phyloP scores from a whole-genome alignment of 345 rosid species.

The Aquilaria sinensis region DNA sequence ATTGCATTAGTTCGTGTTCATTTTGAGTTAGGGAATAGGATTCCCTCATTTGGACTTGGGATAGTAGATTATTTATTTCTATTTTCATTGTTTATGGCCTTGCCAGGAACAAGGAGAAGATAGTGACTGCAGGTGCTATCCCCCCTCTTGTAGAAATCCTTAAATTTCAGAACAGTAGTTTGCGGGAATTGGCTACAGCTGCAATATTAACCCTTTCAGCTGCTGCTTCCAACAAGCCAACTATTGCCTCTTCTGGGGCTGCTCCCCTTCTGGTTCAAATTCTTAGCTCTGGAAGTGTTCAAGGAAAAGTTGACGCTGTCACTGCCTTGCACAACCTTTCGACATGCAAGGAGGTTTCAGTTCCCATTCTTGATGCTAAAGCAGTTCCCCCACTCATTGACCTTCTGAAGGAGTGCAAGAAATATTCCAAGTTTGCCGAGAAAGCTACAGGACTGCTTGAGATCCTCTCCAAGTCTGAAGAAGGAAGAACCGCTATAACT shows the following conservation, averaged over 20 bases:
- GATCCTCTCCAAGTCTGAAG: slow-evolving; percentile 56
- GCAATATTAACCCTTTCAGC: slow-evolving; percentile 74
- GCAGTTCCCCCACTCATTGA: slow-evolving; percentile 59
- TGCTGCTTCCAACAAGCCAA: slow-evolving; percentile 57
- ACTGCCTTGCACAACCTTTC: slow-evolving; percentile 69
- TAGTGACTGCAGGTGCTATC: slow-evolving; percentile 62
- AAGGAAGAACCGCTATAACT: slow-evolving; percentile 53
- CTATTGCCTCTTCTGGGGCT: slow-evolving; percentile 55
- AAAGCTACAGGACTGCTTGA: slow-evolving; percentile 60
- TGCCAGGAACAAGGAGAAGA: slow-evolving; percentile 66
- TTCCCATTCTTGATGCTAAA: slow-evolving; percentile 41
- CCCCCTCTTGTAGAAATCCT: slow-evolving; percentile 68
- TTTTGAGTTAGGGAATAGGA: too few species aligned
- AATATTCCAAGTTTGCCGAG: slow-evolving; percentile 71
- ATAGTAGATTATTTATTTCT: background rate
- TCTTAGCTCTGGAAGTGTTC: slow-evolving; percentile 64
- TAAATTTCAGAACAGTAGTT: slow-evolving; percentile 37
- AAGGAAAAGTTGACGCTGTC: slow-evolving; percentile 76
- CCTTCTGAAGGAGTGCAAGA: slow-evolving; percentile 71
- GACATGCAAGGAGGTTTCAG: slow-evolving; percentile 36
- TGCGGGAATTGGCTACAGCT: slow-evolving; percentile 68
- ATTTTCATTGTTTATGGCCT: background rate
- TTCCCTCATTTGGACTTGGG: too few species aligned
- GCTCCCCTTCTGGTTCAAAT: slow-evolving; percentile 61
- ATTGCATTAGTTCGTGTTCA: too few species aligned